Base-by-base conservation (phyloP, 1,139 yeast genomes). In the Debaryomycetaceae sp. region DNA sequence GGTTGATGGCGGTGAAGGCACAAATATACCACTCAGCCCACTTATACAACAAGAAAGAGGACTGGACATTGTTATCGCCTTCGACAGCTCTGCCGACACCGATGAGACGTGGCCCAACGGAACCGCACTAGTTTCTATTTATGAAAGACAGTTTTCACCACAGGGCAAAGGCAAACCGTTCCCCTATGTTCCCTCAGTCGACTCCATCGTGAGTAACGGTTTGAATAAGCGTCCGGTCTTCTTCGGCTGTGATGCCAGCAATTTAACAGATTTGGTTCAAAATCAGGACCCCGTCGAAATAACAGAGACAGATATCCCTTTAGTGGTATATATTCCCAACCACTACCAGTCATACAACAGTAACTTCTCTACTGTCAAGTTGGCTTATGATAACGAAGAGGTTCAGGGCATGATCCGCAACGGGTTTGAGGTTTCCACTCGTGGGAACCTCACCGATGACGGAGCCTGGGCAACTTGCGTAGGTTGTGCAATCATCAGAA, bases 1-100 rank as follows among this genome's bases (percentile, higher is more conserved):
- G 48, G 91, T 83, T n/a, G 97, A 90, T 60, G 97, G 97, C 48
- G 96, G 97, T 52, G 91, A 85, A 63, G 65, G 63, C 11, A 93
- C 89, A 61, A 86, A 85, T 54, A 74, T 90, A 30, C 97, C 97
- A 7, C 67, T 88, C 39, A 72, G 77, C 48, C 97, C 97, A 20
- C 71, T 89, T 54, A 63, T 89, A 40, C 93, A 85, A 63, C 77
- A 80, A 8, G 76, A 75, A 39, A 78, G 97, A 59, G 70, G 72
- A 11, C 72, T 89, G 22, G 97, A 90, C 60, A 80, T 86, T 9
- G 76, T 90, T 33, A 79, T 90, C 62, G 95, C 95, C 0, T 83
- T 81, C 58, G 98, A 90, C 60, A 86, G 84, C 64, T 81, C 90
- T n/a, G 93, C 88, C 38, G 96, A 90, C 55, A 83, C 91, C 0